A percentile compares a stretch with the other conserved stretches of the same genome.
Evolutionary conservation across 2,329 filamentous ascomycete species (phyloP).

Genomic region (Colletotrichum incanum): DNA sequence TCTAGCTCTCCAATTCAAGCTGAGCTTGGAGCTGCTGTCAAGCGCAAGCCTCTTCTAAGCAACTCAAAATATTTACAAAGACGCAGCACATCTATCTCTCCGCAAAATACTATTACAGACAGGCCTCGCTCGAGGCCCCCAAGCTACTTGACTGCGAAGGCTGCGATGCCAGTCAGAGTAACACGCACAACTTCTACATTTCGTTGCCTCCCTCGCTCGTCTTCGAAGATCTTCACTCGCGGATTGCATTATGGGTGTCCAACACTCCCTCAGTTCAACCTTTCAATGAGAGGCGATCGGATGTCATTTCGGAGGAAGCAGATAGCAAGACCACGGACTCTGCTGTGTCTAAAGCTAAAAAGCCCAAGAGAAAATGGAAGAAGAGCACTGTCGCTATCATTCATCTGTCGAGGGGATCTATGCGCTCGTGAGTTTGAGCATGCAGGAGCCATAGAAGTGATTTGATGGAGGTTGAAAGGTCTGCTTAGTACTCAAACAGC

Average conservation of each 20-base stretch:
- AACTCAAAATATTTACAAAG: not conserved
- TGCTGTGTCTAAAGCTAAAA: no score
- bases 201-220: no score
- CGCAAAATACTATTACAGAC: not conserved
- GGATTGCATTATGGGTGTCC: not conserved
- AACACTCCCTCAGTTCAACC: no score
- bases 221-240: no score
- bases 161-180: no score
- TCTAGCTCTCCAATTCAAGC: no score
- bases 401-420: not conserved
- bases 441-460: no score
- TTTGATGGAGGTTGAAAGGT: not conserved
- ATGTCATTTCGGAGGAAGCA: not conserved
- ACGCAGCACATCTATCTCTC: not conserved
- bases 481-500: not conserved
- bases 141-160: not conserved
- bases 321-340: fast-evolving
- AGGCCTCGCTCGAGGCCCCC: not conserved
- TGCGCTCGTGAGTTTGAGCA: not conserved
- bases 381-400: not conserved
- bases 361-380: not conserved
- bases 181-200: not conserved
- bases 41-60: not conserved
- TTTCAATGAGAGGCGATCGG: not conserved
- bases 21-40: not conserved